Base-by-base conservation (phyloP, 768 basidiomycete species). In the Auriscalpium vulgare region DNA sequence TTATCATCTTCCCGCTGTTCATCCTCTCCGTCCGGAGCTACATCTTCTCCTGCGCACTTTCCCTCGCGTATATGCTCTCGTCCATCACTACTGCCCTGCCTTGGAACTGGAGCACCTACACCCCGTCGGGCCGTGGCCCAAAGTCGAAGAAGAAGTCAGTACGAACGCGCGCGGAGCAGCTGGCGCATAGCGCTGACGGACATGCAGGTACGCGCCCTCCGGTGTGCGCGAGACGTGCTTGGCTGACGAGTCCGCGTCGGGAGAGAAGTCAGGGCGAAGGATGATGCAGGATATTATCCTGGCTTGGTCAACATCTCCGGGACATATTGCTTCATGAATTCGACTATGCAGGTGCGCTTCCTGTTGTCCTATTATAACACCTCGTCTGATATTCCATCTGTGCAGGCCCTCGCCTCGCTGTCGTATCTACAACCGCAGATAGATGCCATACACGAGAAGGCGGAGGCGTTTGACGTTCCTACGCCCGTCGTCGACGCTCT, bases 261-360 rank as follows among this genome's bases (percentile, higher is more conserved):
- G 35, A 35, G 35, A 49, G 14, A 50, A 34, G 13, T 10, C 37
- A 50, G 53, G 40, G 44, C 46, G 16, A 60, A 63, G 46, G 62
- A 63, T 45, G 61, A 68, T 53, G 63, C 77, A 14, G 75, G 78
- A 19, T 78, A 84, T 63, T 97, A 91, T 69, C 88, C 94, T 2
- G 95, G 95, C 0, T 85, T 97, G 50, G 88, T 97, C 66, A 97
- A 97, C 65, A 87, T 95, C 38, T 95, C 93, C 9, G 95, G 95
- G 10, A 95, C 93, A 51, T 90, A 95, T 61, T 97, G 95, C 67
- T 98, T 97, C 75, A 90, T 97, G 85, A 95, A 98, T 68, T 94
- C 95, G 11, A 93, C 93, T 3, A 74, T 97, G 10, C 95, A 97
- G 81, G 91, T 81, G 17, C 16, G 56, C 47, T 7, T 47, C 47